phyloP scores from a whole-genome alignment of 805 yeast genomes.

The Metschnikowia lochheadii region DNA sequence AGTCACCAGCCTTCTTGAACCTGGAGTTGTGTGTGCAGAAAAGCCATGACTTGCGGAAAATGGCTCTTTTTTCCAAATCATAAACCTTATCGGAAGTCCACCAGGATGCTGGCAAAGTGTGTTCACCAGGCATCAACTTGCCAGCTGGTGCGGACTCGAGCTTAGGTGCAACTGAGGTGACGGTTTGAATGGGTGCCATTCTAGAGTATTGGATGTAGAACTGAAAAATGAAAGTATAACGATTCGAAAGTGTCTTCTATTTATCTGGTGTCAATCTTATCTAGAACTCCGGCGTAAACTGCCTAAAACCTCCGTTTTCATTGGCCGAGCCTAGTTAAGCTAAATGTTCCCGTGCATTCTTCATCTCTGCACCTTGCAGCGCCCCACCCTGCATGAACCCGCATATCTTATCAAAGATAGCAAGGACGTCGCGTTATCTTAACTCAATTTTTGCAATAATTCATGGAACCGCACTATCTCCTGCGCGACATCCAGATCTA shows the following conservation, averaged over 20 bases:
- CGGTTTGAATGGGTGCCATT: conserved; percentile 6
- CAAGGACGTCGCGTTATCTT: not conserved
- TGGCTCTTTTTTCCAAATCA: conserved; percentile 55
- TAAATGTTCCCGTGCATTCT: not conserved
- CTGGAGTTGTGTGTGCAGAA: conserved; percentile 50
- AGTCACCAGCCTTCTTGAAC: conserved; percentile 56
- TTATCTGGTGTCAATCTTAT: not conserved
- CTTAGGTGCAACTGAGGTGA: not conserved
- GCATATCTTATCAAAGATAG: conserved; percentile 3
- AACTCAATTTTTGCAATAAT: conserved; percentile 19
- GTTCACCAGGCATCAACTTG: conserved; percentile 23
- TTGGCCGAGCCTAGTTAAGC: conserved; percentile 1
- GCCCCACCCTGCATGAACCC: not conserved
- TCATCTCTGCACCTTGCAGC: not conserved
- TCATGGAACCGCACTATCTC: conserved; percentile 36
- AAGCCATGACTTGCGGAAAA: conserved; percentile 55
- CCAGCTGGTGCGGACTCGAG: conserved; percentile 6
- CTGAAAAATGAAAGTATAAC: not conserved
- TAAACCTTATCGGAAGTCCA: conserved; percentile 58
- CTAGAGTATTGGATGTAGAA: not conserved
- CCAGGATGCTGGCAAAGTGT: conserved; percentile 64
- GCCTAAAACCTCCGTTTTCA: not conserved
- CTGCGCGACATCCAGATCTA: conserved; percentile 33
- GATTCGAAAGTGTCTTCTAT: not conserved
- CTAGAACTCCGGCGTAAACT: not conserved